phyloP scores from a whole-genome alignment of 441 rosid genomes.

The Populus trichocarpa region DNA sequence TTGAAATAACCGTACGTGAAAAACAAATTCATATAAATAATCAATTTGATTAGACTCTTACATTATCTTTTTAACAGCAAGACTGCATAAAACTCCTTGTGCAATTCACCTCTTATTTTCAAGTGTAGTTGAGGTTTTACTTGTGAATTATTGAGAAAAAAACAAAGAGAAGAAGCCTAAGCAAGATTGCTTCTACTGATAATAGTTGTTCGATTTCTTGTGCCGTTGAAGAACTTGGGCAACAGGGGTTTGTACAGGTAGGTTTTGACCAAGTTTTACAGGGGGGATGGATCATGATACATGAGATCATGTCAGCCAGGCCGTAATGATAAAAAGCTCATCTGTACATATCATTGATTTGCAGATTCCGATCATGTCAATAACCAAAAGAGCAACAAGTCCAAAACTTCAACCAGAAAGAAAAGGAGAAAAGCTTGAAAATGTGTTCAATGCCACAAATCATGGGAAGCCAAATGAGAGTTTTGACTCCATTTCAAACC shows the following conservation, averaged over 20 bases:
- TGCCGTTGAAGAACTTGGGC: neutral
- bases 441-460: neutral
- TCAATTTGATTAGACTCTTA: no score
- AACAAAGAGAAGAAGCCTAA: no score
- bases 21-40: no score
- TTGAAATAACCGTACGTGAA: no score
- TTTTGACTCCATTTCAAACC: constrained; percentile 14
- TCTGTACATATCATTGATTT: neutral
- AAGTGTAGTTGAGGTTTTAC: no score
- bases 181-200: neutral
- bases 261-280: neutral
- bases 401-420: no score
- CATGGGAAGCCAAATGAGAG: constrained; percentile 19
- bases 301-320: neutral
- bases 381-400: neutral
- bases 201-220: neutral
- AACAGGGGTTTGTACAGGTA: no score
- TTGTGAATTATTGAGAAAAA: no score
- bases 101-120: no score
- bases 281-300: neutral
- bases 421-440: neutral
- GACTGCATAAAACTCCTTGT: no score
- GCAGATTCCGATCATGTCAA: neutral
- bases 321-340: neutral
- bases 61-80: no score